Evolutionary conservation across 2,329 filamentous ascomycete genomes (phyloP).

Genomic region (Dothistroma septosporum): DNA sequence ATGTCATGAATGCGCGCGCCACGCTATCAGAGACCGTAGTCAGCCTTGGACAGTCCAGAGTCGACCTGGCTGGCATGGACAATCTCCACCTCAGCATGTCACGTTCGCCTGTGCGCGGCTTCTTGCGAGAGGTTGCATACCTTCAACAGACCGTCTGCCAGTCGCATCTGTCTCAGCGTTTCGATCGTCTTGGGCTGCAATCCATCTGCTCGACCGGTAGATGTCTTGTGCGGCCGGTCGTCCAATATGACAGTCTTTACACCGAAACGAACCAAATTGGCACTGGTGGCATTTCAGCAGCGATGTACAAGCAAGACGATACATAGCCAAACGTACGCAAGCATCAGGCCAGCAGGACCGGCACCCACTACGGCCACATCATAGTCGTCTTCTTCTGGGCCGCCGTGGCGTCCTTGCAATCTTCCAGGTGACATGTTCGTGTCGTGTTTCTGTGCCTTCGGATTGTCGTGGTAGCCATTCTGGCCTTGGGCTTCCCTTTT

Average conservation of each 20-base stretch:
- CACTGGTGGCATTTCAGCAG: conserved; percentile 32
- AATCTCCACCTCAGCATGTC: too few relatives aligned
- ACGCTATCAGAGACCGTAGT: conserved; percentile 33
- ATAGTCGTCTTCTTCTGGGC: conserved; percentile 1
- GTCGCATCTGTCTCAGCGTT: conserved; percentile 67
- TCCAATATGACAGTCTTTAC: conserved; percentile 64
- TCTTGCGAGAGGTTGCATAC: background rate
- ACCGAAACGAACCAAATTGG: conserved; percentile 60
- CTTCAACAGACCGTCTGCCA: conserved; percentile 64
- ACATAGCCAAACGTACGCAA: conserved; percentile 34
- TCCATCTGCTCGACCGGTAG: conserved; percentile 66
- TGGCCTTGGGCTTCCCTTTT: conserved; percentile 9
- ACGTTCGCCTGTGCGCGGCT: too few relatives aligned
- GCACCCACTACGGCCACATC: conserved; percentile 38
- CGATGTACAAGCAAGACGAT: background rate
- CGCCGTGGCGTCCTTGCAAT: background rate
- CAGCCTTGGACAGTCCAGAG: too few relatives aligned
- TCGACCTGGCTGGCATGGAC: too few relatives aligned
- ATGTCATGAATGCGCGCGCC: conserved; percentile 71
- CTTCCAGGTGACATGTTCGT: conserved; percentile 15
- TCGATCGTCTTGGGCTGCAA: conserved; percentile 76
- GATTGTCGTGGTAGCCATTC: background rate
- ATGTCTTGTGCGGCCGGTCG: conserved; percentile 63
- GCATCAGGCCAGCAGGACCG: conserved; percentile 42
- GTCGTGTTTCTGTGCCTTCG: background rate